These are phyloP conservation scores for Daedaleopsis sinensis DNA, from an alignment of 768 basidiomycete genomes.

Conservation along the genomic window DNA sequence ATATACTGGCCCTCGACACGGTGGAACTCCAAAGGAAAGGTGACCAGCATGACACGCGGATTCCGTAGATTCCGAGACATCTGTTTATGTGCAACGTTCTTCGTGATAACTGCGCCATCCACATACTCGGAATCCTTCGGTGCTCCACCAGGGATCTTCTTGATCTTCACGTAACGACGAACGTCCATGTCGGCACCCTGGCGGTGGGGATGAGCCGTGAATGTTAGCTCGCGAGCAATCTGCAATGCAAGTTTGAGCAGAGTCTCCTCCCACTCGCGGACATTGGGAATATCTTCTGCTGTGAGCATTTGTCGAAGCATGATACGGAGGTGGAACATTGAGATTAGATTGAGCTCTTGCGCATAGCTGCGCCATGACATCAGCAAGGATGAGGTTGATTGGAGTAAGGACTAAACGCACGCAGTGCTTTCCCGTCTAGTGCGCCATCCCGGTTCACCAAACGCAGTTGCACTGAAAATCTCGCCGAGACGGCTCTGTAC, in stretches of 20 bases:
- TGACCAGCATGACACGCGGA: slow-evolving; percentile 94
- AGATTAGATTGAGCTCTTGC: slow-evolving; percentile 80
- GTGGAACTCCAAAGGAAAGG: slow-evolving; percentile 93
- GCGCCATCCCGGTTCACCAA: slow-evolving; percentile 79
- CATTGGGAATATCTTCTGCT: slow-evolving; percentile 78
- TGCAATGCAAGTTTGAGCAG: slow-evolving; percentile 81
- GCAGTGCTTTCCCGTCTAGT: slow-evolving; percentile 88
- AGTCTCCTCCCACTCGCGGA: slow-evolving; percentile 87
- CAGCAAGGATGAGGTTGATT: neutral
- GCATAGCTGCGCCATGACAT: slow-evolving; percentile 57
- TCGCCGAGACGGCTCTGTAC: slow-evolving; percentile 76
- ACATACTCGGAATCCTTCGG: slow-evolving; percentile 96
- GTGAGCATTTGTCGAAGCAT: slow-evolving; percentile 92
- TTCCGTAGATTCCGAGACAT: slow-evolving; percentile 85
- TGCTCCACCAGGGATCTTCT: slow-evolving; percentile 94
- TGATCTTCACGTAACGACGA: slow-evolving; percentile 94
- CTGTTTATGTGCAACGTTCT: slow-evolving; percentile 95
- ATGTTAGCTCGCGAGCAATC: slow-evolving; percentile 84
- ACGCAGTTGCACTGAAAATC: slow-evolving; percentile 34
- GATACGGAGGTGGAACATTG: slow-evolving; percentile 86
- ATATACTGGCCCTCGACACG: slow-evolving; percentile 92
- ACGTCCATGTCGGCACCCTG: slow-evolving; percentile 96
- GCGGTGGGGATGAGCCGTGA: slow-evolving; percentile 67
- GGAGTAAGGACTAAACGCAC: slow-evolving; percentile 45
- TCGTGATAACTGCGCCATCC: slow-evolving; percentile 94